Evolutionary conservation across 106 monocot species (phyloP).

Genomic region (Dioscorea dumetorum): DNA sequence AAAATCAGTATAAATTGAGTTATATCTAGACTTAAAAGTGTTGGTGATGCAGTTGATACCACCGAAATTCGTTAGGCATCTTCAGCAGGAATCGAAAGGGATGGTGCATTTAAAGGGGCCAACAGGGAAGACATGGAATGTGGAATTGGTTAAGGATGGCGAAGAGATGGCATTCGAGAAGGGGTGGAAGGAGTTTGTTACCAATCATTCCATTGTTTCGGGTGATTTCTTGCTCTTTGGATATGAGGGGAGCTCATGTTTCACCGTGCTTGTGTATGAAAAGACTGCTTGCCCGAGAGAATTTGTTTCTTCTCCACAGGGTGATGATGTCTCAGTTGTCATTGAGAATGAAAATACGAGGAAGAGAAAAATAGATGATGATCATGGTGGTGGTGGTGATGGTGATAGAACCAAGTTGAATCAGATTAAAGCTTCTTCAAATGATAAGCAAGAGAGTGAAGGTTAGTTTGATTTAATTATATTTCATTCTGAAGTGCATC

Average conservation of each 20-base stretch:
- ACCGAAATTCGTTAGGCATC: constrained; percentile 12
- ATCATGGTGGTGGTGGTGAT: too few relatives aligned
- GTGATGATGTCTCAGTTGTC: too few relatives aligned
- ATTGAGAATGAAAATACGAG: not conserved
- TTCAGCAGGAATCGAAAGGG: not conserved
- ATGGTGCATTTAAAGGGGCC: constrained; percentile 11
- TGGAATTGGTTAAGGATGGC: constrained; percentile 5
- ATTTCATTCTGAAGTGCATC: not conserved
- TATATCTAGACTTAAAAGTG: not conserved
- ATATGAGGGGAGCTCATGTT: constrained; percentile 6
- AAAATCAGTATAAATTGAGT: too few relatives aligned
- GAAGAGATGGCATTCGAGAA: constrained; percentile 1
- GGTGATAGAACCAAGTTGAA: not conserved
- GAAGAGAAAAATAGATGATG: not conserved
- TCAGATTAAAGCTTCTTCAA: not conserved
- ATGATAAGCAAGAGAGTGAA: not conserved
- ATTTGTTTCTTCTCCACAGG: not conserved
- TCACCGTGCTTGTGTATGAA: constrained; percentile 20
- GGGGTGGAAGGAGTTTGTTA: constrained; percentile 19
- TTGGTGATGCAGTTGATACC: constrained; percentile 14
- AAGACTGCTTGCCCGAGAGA: constrained; percentile 15
- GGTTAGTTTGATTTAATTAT: not conserved
- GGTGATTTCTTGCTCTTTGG: constrained; percentile 25
- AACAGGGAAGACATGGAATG: constrained; percentile 12
- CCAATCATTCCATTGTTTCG: constrained; percentile 1